A percentile compares a stretch with the other conserved stretches of the same genome.
These are phyloP conservation scores for Scleroderma bovista DNA, from an alignment of 768 basidiomycete species.

Conservation along the genomic window DNA sequence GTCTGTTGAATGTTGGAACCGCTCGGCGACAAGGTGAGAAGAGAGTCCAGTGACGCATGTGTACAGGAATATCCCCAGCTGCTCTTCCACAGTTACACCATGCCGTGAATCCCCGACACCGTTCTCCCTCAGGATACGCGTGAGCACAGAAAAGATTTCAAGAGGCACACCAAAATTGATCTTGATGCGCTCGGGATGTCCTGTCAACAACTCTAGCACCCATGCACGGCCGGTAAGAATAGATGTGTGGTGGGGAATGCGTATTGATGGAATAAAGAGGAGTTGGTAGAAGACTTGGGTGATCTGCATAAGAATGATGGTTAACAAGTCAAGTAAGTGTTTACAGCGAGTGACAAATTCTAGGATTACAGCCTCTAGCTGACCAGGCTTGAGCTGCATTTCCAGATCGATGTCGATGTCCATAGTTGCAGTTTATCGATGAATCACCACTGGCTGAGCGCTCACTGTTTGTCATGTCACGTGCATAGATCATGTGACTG, in stretches of 20 bases:
- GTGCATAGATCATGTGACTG: too few relatives aligned
- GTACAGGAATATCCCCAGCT: neutral
- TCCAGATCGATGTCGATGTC: too few relatives aligned
- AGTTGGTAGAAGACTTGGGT: too few relatives aligned
- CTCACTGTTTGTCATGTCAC: too few relatives aligned
- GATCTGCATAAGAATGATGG: too few relatives aligned
- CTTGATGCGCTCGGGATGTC: slow-evolving; percentile 15
- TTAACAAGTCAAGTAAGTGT: too few relatives aligned
- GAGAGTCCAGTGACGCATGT: neutral
- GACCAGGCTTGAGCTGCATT: too few relatives aligned
- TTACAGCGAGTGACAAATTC: too few relatives aligned
- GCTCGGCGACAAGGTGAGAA: neutral
- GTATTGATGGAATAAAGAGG: too few relatives aligned
- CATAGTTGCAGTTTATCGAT: too few relatives aligned
- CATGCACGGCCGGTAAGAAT: slow-evolving; percentile 16
- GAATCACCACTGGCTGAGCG: too few relatives aligned
- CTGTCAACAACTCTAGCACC: slow-evolving; percentile 17
- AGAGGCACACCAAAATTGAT: slow-evolving; percentile 14
- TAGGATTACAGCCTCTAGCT: too few relatives aligned
- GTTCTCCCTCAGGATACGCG: neutral
- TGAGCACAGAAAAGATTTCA: slow-evolving; percentile 16
- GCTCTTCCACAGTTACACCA: neutral
- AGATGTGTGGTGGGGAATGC: slow-evolving; percentile 17
- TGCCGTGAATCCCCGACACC: neutral
- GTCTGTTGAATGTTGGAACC: neutral